Evolutionary conservation across 1,284 basidiomycete species (phyloP), one percentile per base, ranked within the genome.

Genomic region (Mycena citricolor): DNA sequence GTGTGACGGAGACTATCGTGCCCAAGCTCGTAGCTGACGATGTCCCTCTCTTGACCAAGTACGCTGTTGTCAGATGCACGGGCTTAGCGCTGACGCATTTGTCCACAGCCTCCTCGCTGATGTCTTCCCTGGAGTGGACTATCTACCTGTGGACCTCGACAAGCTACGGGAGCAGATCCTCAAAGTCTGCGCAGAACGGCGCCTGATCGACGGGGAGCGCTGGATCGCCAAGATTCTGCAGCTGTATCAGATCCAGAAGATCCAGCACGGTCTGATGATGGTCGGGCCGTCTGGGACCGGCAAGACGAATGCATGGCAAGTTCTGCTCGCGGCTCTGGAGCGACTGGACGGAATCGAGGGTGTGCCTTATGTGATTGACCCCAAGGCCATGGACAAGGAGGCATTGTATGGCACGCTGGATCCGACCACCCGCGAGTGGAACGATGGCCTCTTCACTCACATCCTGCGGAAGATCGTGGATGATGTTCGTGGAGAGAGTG

Each of bases 261-360:
- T 99, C 51, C 94, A 97, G 58, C 97, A 99, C 65, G 97, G 97
- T 68, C 75, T 99, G 42, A 99, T 99, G 94, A 95, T 99, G 90
- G 97, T 99, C 38, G 97, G 97, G 2, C 86, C 95, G 1, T 97
- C 97, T 5, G 97, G 95, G 12, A 94, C 83, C 32, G 97, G 97
- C 31, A 99, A 99, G 71, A 97, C 90, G 6, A 90, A 94, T 57
- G 95, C 97, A 0, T 99, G 97, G 95, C 88, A 89, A 58, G 90
- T 97, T 31, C 75, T 99, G 2, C 77, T 99, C 8, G 81, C 84
- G 4, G 97, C 97, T 1, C 71, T 99, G 25, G 92, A 97, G 65
- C 79, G 91, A 11, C 71, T 97, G 19, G 97, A 99, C 61, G 94
- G 92, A 8, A 72, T 86, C 25, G 94, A 99, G 64, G 93, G 95